Conservation (phyloP, 164 flowering plant species). For the Piper longum region DNA sequence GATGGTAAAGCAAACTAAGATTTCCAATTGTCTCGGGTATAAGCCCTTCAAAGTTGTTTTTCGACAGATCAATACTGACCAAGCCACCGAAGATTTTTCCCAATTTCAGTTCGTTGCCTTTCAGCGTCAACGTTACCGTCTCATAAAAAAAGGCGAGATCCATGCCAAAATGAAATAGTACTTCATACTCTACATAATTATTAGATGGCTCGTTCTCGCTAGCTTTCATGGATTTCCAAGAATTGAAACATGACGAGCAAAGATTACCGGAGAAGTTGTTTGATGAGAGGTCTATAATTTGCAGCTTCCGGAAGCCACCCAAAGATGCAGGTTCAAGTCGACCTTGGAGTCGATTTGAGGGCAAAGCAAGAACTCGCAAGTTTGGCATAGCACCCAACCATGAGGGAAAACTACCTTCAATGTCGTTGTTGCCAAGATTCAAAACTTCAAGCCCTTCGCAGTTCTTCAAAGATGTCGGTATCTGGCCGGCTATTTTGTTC, state of each 20-base stretch:
- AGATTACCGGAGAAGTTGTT: constrained; percentile 19
- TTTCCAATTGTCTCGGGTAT: not conserved
- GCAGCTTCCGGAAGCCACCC: constrained; percentile 22
- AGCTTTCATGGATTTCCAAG: constrained; percentile 19
- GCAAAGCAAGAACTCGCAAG: constrained; percentile 43
- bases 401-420: constrained; percentile 37
- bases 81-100: constrained; percentile 1
- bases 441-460: constrained; percentile 40
- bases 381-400: constrained; percentile 18
- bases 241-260: constrained; percentile 9
- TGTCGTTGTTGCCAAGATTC: constrained; percentile 39
- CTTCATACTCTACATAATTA: not conserved
- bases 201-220: not conserved
- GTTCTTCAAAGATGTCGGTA: constrained; percentile 37
- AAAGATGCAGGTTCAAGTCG: constrained; percentile 4
- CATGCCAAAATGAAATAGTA: not conserved
- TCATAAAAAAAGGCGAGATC: not conserved
- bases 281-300: constrained; percentile 21
- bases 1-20: not conserved
- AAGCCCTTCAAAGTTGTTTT: constrained; percentile 3
- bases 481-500: constrained; percentile 33
- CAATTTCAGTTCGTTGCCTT: constrained; percentile 2
- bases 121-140: not conserved
- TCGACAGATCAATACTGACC: constrained; percentile 4
- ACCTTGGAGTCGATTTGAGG: constrained; percentile 37